Conservation (phyloP, 2,329 filamentous ascomycete species). For the Neospermospora avenae region DNA sequence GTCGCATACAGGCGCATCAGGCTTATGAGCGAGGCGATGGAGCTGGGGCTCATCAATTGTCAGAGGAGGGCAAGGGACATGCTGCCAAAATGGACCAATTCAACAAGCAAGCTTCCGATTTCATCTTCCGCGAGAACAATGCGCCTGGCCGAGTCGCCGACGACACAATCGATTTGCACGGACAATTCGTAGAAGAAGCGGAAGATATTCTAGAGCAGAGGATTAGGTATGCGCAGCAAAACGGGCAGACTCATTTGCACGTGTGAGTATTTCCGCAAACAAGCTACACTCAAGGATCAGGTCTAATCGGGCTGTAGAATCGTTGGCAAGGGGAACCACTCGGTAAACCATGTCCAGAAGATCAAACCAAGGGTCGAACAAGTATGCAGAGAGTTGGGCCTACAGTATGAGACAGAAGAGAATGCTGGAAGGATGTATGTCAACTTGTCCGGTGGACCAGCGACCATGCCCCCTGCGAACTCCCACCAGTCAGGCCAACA, state of each 20-base stretch:
- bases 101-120: constrained; percentile 88
- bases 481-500: constrained; percentile 39
- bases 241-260: constrained; percentile 79
- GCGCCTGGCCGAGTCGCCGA: constrained; percentile 66
- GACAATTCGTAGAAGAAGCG: constrained; percentile 91
- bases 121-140: constrained; percentile 95
- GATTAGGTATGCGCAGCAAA: constrained; percentile 71
- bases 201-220: constrained; percentile 85
- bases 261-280: constrained; percentile 50
- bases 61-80: constrained; percentile 80
- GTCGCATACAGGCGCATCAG: constrained; percentile 57
- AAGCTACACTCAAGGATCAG: not conserved
- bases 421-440: constrained; percentile 90
- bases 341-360: constrained; percentile 77
- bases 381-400: constrained; percentile 76
- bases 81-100: constrained; percentile 81
- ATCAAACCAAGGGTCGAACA: constrained; percentile 93
- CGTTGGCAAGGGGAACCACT: constrained; percentile 93
- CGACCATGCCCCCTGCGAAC: constrained; percentile 45
- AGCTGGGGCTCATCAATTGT: constrained; percentile 76
- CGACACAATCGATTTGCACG: constrained; percentile 92
- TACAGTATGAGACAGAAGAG: constrained; percentile 81
- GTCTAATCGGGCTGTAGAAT: constrained; percentile 49
- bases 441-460: constrained; percentile 72
- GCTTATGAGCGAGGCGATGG: constrained; percentile 85